These are phyloP conservation scores for Lizonia empirigonia DNA, from an alignment of 2,329 filamentous ascomycete genomes.

Conservation along the genomic window DNA sequence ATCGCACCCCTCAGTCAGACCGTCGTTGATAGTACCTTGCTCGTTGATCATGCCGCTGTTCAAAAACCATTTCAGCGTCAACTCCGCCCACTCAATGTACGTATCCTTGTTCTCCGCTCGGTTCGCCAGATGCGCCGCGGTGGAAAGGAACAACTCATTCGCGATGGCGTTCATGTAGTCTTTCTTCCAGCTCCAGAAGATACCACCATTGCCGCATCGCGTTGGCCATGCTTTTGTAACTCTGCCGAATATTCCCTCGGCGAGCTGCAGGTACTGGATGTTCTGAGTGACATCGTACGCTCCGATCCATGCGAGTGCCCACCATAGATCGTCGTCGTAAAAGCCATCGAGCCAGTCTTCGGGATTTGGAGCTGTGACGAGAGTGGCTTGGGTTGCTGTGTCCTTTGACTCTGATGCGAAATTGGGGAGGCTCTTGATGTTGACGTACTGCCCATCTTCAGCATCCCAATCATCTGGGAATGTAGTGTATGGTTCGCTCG, in stretches of 20 bases:
- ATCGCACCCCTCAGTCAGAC: slow-evolving; percentile 57
- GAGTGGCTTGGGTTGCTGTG: slow-evolving; percentile 5
- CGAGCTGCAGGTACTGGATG: slow-evolving; percentile 53
- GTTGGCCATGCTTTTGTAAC: slow-evolving; percentile 48
- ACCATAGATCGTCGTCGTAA: slow-evolving; percentile 60
- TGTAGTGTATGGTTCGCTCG: slow-evolving; percentile 22
- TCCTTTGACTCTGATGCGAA: slow-evolving; percentile 8
- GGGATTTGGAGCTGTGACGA: slow-evolving; percentile 22
- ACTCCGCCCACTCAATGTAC: slow-evolving; percentile 55
- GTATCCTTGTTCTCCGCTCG: slow-evolving; percentile 48
- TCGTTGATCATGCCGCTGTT: slow-evolving; percentile 55
- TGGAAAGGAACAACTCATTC: slow-evolving; percentile 62
- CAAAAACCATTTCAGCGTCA: slow-evolving; percentile 59
- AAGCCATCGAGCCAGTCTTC: slow-evolving; percentile 50
- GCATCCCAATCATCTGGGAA: slow-evolving; percentile 32
- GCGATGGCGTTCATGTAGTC: slow-evolving; percentile 60
- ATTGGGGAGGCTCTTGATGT: slow-evolving; percentile 18
- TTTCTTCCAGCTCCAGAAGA: slow-evolving; percentile 56
- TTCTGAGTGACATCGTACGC: slow-evolving; percentile 60
- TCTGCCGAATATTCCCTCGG: slow-evolving; percentile 56
- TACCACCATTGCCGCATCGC: slow-evolving; percentile 54
- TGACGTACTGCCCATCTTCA: slow-evolving; percentile 11
- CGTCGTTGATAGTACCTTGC: slow-evolving; percentile 60
- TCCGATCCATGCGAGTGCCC: slow-evolving; percentile 60
- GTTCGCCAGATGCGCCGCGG: slow-evolving; percentile 62